Evolutionary conservation across 768 basidiomycete species (phyloP).

Genomic region (Hericium erinaceus): DNA sequence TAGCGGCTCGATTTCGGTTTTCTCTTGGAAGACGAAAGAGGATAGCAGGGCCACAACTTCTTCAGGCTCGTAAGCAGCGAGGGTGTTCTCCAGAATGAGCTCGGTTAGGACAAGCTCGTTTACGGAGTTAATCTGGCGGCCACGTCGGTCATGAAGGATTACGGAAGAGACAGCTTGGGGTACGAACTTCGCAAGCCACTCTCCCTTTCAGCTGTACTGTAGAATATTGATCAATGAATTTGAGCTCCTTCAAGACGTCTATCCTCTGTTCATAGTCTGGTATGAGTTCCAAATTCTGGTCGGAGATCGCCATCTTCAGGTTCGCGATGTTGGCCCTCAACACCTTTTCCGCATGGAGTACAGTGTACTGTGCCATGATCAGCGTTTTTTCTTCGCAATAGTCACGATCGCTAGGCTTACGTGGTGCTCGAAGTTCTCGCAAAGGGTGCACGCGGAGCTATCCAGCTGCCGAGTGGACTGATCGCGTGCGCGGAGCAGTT

Average conservation of each 20-base stretch:
- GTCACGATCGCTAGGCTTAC: constrained; percentile 35
- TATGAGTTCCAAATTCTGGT: constrained; percentile 92
- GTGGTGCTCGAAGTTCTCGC: constrained; percentile 64
- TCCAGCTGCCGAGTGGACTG: constrained; percentile 34
- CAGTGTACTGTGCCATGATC: constrained; percentile 47
- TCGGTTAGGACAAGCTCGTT: constrained; percentile 95
- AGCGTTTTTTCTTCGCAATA: constrained; percentile 4
- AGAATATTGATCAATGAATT: constrained; percentile 92
- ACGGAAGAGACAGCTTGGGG: background rate
- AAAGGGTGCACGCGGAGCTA: constrained; percentile 42
- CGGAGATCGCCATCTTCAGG: constrained; percentile 82
- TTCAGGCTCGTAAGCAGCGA: constrained; percentile 85
- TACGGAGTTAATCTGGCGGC: constrained; percentile 87
- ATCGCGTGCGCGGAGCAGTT: constrained; percentile 55
- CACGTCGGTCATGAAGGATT: background rate
- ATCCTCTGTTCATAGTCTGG: constrained; percentile 97
- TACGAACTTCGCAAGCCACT: constrained; percentile 88
- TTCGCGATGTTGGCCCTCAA: constrained; percentile 65
- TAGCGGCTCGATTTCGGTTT: constrained; percentile 81
- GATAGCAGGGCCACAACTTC: constrained; percentile 95
- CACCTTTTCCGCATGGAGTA: constrained; percentile 66
- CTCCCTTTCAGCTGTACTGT: constrained; percentile 94
- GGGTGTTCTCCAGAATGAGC: constrained; percentile 90
- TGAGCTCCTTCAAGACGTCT: constrained; percentile 79
- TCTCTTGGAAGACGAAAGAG: constrained; percentile 97